Conservation (phyloP, 495 filamentous ascomycete genomes). For the Aspergillus sclerotioniger region DNA sequence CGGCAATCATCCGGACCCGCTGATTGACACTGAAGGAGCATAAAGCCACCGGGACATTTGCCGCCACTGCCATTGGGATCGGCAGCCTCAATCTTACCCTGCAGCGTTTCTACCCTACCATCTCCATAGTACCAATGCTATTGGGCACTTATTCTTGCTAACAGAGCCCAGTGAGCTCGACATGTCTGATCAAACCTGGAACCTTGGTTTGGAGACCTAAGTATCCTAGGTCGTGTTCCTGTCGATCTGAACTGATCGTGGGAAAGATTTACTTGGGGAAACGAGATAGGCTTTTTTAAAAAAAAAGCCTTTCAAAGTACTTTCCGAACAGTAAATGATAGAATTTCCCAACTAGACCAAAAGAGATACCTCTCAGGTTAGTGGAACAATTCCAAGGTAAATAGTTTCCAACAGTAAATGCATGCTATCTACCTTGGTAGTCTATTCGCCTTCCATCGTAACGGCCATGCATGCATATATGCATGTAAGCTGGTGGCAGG, state of each 20-base stretch:
- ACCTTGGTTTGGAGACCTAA: background rate
- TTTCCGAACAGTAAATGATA: no score
- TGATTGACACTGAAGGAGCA: conserved; percentile 7
- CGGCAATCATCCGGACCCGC: conserved; percentile 1
- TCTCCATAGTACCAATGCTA: background rate
- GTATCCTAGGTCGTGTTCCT: background rate
- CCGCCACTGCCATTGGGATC: conserved; percentile 10
- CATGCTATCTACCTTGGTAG: background rate
- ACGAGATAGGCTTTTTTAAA: background rate
- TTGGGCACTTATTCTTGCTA: background rate
- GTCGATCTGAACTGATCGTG: background rate
- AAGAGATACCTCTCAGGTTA: no score
- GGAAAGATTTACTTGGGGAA: background rate
- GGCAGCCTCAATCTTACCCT: conserved; percentile 6
- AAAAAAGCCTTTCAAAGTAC: background rate
- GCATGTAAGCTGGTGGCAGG: background rate
- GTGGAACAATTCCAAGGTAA: no score
- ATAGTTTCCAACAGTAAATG: background rate
- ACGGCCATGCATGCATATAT: background rate
- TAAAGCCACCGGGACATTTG: conserved; percentile 4
- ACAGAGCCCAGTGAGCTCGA: background rate
- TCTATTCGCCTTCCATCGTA: background rate
- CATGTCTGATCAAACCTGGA: background rate
- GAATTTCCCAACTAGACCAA: no score
- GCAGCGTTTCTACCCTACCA: background rate